Percentiles rank a stretch among this genome's conserved stretches.
Evolutionary conservation across 257 asterid species (phyloP).

Genomic region (Solanum ossicruentum): DNA sequence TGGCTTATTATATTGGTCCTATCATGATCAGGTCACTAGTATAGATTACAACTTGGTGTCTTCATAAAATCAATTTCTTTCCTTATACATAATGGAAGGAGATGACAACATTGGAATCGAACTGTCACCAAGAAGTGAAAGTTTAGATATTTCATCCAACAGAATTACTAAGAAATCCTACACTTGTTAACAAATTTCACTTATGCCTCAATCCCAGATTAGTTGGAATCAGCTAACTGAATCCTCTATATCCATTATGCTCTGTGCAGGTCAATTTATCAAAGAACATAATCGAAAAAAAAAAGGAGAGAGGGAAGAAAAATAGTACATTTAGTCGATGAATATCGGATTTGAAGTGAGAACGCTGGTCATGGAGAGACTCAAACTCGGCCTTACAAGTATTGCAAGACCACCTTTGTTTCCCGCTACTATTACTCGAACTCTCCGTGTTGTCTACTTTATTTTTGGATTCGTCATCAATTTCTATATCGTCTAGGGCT

Average conservation of each 20-base stretch:
- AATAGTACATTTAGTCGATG: slow-evolving; percentile 75
- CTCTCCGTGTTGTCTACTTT: slow-evolving; percentile 1
- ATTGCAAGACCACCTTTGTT: slow-evolving; percentile 88
- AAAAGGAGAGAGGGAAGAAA: background rate
- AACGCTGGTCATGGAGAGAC: slow-evolving; percentile 81
- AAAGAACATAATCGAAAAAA: background rate
- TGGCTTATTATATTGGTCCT: too few species aligned
- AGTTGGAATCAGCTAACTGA: background rate
- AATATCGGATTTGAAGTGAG: slow-evolving; percentile 86
- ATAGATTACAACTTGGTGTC: too few species aligned
- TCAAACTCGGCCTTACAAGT: slow-evolving; percentile 88
- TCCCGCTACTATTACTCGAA: background rate
- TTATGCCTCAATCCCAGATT: background rate
- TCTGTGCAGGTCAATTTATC: background rate
- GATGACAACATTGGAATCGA: too few species aligned
- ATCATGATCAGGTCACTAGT: too few species aligned
- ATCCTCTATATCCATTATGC: background rate
- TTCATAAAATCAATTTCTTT: too few species aligned
- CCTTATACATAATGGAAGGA: too few species aligned
- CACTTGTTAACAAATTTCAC: too few species aligned
- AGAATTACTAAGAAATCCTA: too few species aligned
- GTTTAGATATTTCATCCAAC: too few species aligned
- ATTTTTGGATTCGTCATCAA: slow-evolving; percentile 1
- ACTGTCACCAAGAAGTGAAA: too few species aligned
- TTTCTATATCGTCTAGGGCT: slow-evolving; percentile 8